phyloP scores from a whole-genome alignment of 441 rosid genomes.

The Geranium incanum region DNA sequence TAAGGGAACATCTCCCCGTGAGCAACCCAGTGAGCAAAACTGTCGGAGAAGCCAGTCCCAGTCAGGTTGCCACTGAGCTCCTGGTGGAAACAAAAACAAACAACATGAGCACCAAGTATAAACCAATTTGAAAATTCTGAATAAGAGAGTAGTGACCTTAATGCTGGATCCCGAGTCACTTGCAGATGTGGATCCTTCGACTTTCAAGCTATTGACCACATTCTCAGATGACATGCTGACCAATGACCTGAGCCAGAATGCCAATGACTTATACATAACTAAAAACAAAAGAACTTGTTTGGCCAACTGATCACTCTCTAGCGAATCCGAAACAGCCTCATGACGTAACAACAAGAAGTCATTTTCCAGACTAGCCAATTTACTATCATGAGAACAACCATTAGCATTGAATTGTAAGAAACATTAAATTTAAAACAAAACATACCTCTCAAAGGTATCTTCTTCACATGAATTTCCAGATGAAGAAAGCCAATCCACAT shows the following conservation, averaged over 20 bases:
- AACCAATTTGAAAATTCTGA: too few relatives aligned
- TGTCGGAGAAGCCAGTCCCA: slow-evolving; percentile 35
- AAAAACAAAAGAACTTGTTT: neutral
- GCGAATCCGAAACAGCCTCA: too few relatives aligned
- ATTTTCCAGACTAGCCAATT: too few relatives aligned
- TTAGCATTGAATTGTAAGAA: neutral
- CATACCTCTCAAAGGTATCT: slow-evolving; percentile 67
- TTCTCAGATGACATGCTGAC: slow-evolving; percentile 47
- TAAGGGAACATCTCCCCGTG: slow-evolving; percentile 45
- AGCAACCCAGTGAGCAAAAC: slow-evolving; percentile 61
- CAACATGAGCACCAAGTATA: too few relatives aligned
- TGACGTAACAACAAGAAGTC: too few relatives aligned
- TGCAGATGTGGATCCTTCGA: slow-evolving; percentile 23
- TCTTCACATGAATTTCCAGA: slow-evolving; percentile 96
- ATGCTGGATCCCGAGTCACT: slow-evolving; percentile 28
- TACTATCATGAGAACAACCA: neutral
- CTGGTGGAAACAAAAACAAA: neutral
- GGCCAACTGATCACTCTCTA: too few relatives aligned
- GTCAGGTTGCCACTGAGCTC: slow-evolving; percentile 20
- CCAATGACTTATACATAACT: neutral
- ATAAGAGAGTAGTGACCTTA: slow-evolving; percentile 36
- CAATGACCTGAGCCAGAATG: slow-evolving; percentile 42
- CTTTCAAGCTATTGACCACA: slow-evolving; percentile 33
- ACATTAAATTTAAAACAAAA: neutral
- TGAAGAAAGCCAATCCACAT: slow-evolving; percentile 84